Percentiles rank a stretch among this genome's conserved stretches.
These are phyloP conservation scores for Aspergillus sparsus DNA, from an alignment of 495 filamentous ascomycete species.

Conservation along the genomic window DNA sequence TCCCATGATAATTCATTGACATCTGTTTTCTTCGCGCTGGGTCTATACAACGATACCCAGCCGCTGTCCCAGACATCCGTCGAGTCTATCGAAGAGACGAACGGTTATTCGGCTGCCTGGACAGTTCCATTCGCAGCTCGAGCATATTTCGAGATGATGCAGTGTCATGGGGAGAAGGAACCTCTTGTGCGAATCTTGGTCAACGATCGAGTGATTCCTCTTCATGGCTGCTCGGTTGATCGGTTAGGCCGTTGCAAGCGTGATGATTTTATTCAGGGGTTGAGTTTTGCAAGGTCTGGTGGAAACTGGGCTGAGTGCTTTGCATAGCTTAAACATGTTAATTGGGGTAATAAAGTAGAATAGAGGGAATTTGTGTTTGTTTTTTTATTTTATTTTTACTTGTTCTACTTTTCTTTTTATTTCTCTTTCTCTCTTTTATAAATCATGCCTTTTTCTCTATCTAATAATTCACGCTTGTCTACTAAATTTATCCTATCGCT, in stretches of 20 bases:
- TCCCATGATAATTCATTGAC: constrained; percentile 86
- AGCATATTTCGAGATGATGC: constrained; percentile 83
- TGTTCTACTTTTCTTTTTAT: not conserved
- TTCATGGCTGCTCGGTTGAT: constrained; percentile 69
- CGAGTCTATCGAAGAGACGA: constrained; percentile 42
- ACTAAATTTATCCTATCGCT: too few relatives aligned
- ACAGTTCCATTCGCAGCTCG: constrained; percentile 77
- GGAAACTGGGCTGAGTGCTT: constrained; percentile 75
- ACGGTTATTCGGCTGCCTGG: constrained; percentile 70
- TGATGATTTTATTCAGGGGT: constrained; percentile 64
- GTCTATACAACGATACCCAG: constrained; percentile 64
- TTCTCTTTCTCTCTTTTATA: too few relatives aligned
- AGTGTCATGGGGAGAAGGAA: constrained; percentile 50
- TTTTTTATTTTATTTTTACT: not conserved
- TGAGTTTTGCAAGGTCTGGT: constrained; percentile 67
- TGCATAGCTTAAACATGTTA: constrained; percentile 16
- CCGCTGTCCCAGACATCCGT: constrained; percentile 51
- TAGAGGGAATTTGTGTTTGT: not conserved
- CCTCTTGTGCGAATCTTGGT: constrained; percentile 75
- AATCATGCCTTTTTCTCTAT: too few relatives aligned
- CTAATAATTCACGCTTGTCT: too few relatives aligned
- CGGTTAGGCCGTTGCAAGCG: constrained; percentile 64
- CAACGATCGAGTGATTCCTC: constrained; percentile 75
- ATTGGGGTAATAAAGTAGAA: not conserved
- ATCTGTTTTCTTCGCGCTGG: constrained; percentile 68